These are phyloP conservation scores for Adansonia grandidieri DNA, from an alignment of 441 rosid species.

Conservation along the genomic window DNA sequence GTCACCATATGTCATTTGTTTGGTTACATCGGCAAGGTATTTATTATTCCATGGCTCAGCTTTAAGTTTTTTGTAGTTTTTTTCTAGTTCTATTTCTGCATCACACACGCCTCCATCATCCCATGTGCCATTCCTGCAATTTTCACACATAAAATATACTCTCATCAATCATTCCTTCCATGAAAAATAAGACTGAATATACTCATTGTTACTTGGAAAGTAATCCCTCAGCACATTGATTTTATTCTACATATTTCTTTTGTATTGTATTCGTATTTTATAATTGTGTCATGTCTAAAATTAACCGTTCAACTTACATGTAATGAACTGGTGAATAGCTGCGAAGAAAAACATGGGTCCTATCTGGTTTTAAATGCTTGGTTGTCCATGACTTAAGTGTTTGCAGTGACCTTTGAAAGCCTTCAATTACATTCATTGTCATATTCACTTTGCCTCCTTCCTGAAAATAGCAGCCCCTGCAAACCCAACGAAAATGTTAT, in stretches of 20 bases:
- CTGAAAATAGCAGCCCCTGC: slow-evolving; percentile 77
- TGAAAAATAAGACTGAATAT: background rate
- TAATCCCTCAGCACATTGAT: background rate
- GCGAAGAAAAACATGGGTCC: slow-evolving; percentile 68
- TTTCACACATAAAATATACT: background rate
- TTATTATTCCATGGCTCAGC: slow-evolving; percentile 55
- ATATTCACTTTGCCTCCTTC: slow-evolving; percentile 64
- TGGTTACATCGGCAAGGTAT: slow-evolving; percentile 49
- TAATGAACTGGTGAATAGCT: slow-evolving; percentile 84
- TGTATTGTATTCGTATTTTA: no score
- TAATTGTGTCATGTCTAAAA: background rate
- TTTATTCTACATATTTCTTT: background rate
- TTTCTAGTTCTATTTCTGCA: slow-evolving; percentile 60
- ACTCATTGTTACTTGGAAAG: background rate
- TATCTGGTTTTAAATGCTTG: slow-evolving; percentile 50
- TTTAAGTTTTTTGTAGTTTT: slow-evolving; percentile 24
- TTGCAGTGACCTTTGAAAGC: slow-evolving; percentile 64
- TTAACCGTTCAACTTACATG: slow-evolving; percentile 18
- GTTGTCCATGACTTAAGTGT: slow-evolving; percentile 70
- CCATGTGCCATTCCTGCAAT: slow-evolving; percentile 79
- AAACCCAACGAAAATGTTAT: background rate
- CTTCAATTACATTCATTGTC: slow-evolving; percentile 73
- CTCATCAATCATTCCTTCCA: no score
- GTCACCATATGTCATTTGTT: slow-evolving; percentile 44
- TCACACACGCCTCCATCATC: slow-evolving; percentile 68